Evolutionary conservation across 2,329 filamentous ascomycete genomes (phyloP).

Genomic region (Hymenoscyphus occultus): DNA sequence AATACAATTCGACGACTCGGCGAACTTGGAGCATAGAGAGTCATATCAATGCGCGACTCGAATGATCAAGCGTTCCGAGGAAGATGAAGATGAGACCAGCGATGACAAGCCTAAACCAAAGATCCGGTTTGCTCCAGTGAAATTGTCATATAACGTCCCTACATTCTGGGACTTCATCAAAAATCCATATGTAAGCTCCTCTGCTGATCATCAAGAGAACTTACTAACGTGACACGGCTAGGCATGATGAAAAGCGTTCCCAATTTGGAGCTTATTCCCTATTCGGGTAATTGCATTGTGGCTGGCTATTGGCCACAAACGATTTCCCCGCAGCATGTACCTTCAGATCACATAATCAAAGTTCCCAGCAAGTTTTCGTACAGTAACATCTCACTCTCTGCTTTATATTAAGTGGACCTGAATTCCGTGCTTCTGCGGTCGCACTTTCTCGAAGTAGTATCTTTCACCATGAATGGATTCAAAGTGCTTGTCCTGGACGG

Average conservation of each 20-base stretch:
- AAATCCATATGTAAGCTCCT: not conserved
- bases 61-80: not conserved
- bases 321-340: not conserved
- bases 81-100: not conserved
- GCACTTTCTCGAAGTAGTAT: not conserved
- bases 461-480: constrained; percentile 10
- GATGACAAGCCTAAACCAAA: not conserved
- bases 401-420: not conserved
- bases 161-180: not conserved
- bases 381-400: not conserved
- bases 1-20: not conserved
- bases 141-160: not conserved
- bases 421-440: not conserved
- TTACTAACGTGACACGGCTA: not conserved
- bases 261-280: not conserved
- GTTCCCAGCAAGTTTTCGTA: not conserved
- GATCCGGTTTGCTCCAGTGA: not conserved
- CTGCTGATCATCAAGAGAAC: not conserved
- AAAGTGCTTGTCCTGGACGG: constrained; percentile 11
- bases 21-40: not conserved
- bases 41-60: not conserved
- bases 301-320: not conserved
- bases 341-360: not conserved
- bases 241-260: not conserved
- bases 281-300: not conserved